Evolutionary conservation across 1,284 basidiomycete genomes (phyloP), one percentile per base, ranked within the genome.

Genomic region (Mycosarcoma mackinlayi): DNA sequence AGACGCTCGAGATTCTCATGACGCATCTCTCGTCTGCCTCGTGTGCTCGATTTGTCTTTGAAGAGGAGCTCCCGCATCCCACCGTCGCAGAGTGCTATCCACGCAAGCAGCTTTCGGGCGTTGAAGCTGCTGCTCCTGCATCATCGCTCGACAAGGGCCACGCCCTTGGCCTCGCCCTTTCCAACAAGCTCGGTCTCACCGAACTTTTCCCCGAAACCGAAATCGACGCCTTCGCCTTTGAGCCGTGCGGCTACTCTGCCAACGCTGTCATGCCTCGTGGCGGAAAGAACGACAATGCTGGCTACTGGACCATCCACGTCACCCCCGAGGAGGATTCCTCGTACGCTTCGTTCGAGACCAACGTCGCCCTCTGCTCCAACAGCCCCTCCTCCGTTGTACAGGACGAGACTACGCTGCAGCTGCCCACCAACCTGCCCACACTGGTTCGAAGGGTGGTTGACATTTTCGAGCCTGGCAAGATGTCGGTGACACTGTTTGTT

Each of bases 1-100:
- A 91, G 83, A 98, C 96, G 44, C 91, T 99, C 78, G 96, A 99
- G 84, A 95, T 98, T 78, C 89, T 98, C 79, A 99, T 99, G 96
- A 93, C 93, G 47, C 89, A 93, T 77, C 88, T 99, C n/a, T 88
- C 90, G 3, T 87, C 90, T 3, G 84, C 86, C 31, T 90, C 91
- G 13, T 89, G 93, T 60, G 85, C 86, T 14, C 88, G 89, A 1
- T 98, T 98, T 87, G 91, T 91, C 83, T 89, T 89, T 71, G 88
- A 46, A 42, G 70, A 52, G 27, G 39, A 53, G 21, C 69, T 54
- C 18, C 64, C 48, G 24, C 58, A 54, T 37, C 68, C 48, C 41
- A 76, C 53, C 48, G 56, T 28, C n/a, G 49, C 65, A 48, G 67
- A 72, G 28, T 76, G 65, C 24, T 75, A 61, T 24, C 69, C 73